Evolutionary conservation across 2,329 filamentous ascomycete species (phyloP).

Genomic region (Lanzia echinophila): DNA sequence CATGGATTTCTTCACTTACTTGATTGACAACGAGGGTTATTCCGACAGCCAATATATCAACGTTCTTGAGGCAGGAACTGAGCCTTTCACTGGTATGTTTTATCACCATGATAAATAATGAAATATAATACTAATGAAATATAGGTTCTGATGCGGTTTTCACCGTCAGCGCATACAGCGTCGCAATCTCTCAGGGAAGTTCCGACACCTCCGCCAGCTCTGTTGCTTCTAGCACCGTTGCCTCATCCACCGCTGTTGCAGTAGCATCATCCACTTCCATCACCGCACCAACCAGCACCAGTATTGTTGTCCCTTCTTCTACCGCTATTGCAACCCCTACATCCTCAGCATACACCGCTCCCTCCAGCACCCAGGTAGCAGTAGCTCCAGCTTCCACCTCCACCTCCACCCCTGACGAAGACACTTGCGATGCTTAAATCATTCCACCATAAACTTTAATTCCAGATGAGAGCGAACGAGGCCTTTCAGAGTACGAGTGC

Average conservation of each 20-base stretch:
- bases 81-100: slow-evolving; percentile 42
- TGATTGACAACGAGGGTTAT: slow-evolving; percentile 43
- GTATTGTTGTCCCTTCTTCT: background rate
- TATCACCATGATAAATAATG: too few relatives aligned
- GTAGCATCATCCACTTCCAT: background rate
- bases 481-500: too few relatives aligned
- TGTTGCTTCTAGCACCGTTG: background rate
- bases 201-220: background rate
- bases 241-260: background rate
- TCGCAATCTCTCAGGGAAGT: background rate
- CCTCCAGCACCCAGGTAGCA: background rate
- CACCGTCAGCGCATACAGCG: slow-evolving; percentile 2
- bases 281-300: background rate
- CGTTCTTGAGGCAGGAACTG: slow-evolving; percentile 48
- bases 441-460: too few relatives aligned
- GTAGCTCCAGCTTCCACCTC: background rate
- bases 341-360: background rate
- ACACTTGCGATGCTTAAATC: too few relatives aligned
- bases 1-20: slow-evolving; percentile 50
- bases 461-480: too few relatives aligned
- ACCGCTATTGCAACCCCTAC: background rate
- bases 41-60: slow-evolving; percentile 45
- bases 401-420: background rate
- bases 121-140: too few relatives aligned
- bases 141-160: slow-evolving; percentile 2